Base-by-base conservation (phyloP, 805 yeast genomes). In the Alloascoidea africana region DNA sequence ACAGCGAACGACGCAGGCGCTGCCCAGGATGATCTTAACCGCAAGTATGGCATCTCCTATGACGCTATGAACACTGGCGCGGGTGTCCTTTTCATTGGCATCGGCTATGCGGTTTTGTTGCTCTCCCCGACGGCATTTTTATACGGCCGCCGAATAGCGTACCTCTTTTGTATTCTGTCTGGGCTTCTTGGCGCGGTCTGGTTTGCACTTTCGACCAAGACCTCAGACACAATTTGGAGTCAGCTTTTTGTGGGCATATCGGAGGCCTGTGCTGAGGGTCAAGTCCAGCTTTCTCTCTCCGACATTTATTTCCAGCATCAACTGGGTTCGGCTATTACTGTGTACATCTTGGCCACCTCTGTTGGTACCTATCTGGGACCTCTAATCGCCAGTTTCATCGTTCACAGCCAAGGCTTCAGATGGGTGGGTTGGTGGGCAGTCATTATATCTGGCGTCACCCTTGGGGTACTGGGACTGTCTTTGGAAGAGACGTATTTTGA, bases 241-340 rank as follows among this genome's bases (percentile, higher is more conserved):
- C 89, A 80, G 54, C 55, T 80, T 33, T 79, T 81, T 53, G 83
- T 78, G 15, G 91, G 91, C n/a, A 74, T 78, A 14, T 66, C 77
- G n/a, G 89, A 80, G 53, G 68, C 82, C n/a, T 78, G 83, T 52
- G 81, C 83, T 8, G 83, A 34, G 18, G 36, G 46, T 14, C 42
- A 38, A 11, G 40, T 44, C n/a, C 83, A 76, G 48, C 60, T 70
- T 41, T 71, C 79, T 8, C 56, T 76, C 38, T 62, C 77, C 5
- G 84, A 76, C 50, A 66, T 75, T 54, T 76, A 65, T 47, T 76
- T 62, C 53, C 73, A 70, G 44, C 84, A 76, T 50, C 80, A 75
- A 48, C 55, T 75, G 17, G 80, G 82, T 40, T 60, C 73, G 14
- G 70, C 70, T 4, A 59, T 76, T 52, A 75, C 83, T 1, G 63